Conservation (phyloP, 2,329 filamentous ascomycete genomes). For the Grosmannia serpens region DNA sequence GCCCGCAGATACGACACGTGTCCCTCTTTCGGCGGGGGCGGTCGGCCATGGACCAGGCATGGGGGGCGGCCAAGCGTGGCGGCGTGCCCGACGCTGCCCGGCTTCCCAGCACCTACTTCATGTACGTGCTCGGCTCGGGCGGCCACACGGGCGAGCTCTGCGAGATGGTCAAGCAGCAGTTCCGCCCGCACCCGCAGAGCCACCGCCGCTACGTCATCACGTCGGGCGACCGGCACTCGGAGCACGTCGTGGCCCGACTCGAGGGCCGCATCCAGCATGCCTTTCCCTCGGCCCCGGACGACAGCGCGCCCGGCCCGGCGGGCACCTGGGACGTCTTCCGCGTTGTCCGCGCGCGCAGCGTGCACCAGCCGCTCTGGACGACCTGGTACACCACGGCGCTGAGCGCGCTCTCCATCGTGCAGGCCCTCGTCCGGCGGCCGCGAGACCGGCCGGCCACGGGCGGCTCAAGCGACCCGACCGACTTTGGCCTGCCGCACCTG, state of each 20-base stretch:
- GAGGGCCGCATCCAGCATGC: slow-evolving; percentile 35
- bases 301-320: slow-evolving; percentile 11
- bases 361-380: slow-evolving; percentile 71
- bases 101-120: slow-evolving; percentile 38
- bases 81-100: slow-evolving; percentile 7
- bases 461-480: slow-evolving; percentile 4
- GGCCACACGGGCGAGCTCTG: slow-evolving; percentile 95
- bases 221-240: slow-evolving; percentile 63
- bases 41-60: slow-evolving; percentile 3
- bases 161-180: slow-evolving; percentile 58
- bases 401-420: slow-evolving; percentile 33
- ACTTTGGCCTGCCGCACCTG: slow-evolving; percentile 50
- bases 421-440: slow-evolving; percentile 20
- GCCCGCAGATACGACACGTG: slow-evolving; percentile 6
- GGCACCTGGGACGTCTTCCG: slow-evolving; percentile 52
- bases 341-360: slow-evolving; percentile 64
- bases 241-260: slow-evolving; percentile 51
- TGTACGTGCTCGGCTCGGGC: slow-evolving; percentile 82
- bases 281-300: slow-evolving; percentile 15
- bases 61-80: slow-evolving; percentile 4
- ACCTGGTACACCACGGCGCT: slow-evolving; percentile 59
- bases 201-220: slow-evolving; percentile 76
- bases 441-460: slow-evolving; percentile 7
- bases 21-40: background rate
- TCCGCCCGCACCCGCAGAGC: slow-evolving; percentile 36